Evolutionary conservation across 2,329 filamentous ascomycete genomes (phyloP), one percentile per base, ranked within the genome.

Genomic region (Monilinia vaccinii-corymbosi): DNA sequence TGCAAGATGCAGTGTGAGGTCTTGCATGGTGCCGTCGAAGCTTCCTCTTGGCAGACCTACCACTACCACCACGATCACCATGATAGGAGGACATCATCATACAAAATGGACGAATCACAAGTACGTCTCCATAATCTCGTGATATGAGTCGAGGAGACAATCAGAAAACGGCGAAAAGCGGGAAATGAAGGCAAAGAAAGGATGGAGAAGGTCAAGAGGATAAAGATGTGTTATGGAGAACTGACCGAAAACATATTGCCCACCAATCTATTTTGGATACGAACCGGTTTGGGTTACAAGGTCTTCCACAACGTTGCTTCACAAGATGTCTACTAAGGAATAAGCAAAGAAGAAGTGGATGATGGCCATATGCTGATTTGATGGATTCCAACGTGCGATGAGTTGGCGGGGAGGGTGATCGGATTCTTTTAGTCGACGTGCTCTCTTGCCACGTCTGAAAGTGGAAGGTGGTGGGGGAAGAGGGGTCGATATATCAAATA

Each of bases 161-260:
- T 10, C 31, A 48, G 58, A 56, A 3, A 45, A 56, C 46, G 56
- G 56, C 36, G 7, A 38, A 18, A 18, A 23, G 23, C 34, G 11
- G 46, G 45, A 42, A 28, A 36, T 32, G 48, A 58, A 36, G 7
- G 23, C n/a, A 32, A 11, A 32, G 28, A 32, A 11, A 32, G 28
- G 31, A 42, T 58, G 25, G 49, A 45, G 46, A 44, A 31, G 28
- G 36, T 23, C 18, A 14, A 46, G 16, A 34, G 28, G 10, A 58
- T 16, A 42, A 28, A 28, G 25, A 25, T 46, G 36, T 31, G 36
- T 31, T 21, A 58, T 52, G 47, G 56, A 42, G 36, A 49, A 65
- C 65, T 65, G 34, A 66, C 62, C 55, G 60, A 59, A 53, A 65
- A 65, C 62, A 66, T 64, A 31, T 62, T 60, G 42, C 25, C 28